These are phyloP conservation scores for Orbilia oligospora DNA, from an alignment of 2,329 filamentous ascomycete species.

Conservation along the genomic window DNA sequence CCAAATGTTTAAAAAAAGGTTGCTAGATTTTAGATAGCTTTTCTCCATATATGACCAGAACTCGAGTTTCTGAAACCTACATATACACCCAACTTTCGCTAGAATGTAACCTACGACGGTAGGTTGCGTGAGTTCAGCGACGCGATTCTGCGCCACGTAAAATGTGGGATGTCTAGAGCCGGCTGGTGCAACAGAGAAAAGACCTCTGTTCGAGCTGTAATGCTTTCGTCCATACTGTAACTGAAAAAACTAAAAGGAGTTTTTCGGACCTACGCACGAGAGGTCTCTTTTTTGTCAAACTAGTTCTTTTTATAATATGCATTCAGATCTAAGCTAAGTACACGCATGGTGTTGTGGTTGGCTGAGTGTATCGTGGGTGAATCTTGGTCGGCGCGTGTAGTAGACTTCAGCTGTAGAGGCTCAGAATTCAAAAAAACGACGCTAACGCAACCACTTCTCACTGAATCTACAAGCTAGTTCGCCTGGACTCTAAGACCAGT, in stretches of 20 bases:
- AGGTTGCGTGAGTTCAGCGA: conserved; percentile 6
- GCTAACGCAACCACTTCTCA: no score
- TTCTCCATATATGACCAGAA: not conserved
- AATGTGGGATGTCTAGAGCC: no score
- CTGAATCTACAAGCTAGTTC: no score
- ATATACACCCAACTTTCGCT: not conserved
- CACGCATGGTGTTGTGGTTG: not conserved
- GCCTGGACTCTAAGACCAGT: no score
- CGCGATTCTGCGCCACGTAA: not conserved
- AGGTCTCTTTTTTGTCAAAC: conserved; percentile 18
- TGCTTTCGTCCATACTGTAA: not conserved
- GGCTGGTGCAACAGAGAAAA: no score
- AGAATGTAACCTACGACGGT: not conserved
- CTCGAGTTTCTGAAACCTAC: not conserved
- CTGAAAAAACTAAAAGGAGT: conserved; percentile 1
- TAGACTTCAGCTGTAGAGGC: no score
- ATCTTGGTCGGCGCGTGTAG: no score
- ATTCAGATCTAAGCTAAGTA: no score
- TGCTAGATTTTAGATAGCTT: not conserved
- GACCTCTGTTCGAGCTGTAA: not conserved
- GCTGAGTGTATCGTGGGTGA: no score
- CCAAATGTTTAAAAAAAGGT: not conserved
- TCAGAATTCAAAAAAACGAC: no score
- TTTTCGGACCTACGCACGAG: not conserved
- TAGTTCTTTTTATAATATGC: no score